phyloP scores from a whole-genome alignment of 2,329 filamentous ascomycete genomes.

The Trichoderma koningiopsis region DNA sequence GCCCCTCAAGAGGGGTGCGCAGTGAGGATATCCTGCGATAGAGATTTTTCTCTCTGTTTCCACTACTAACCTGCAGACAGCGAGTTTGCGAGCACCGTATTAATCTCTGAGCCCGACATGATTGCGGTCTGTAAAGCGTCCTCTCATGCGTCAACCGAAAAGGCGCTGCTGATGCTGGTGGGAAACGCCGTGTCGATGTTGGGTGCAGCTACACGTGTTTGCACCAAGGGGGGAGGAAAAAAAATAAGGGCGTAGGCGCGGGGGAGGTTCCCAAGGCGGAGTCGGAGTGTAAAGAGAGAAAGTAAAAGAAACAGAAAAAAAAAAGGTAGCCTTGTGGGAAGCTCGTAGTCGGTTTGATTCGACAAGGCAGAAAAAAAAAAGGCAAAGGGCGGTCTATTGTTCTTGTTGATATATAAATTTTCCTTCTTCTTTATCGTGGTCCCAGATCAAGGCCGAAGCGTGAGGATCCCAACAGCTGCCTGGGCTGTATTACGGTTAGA shows the following conservation, averaged over 20 bases:
- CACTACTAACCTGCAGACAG: conserved; percentile 80
- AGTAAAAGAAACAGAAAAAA: conserved; percentile 5
- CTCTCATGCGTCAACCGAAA: conserved; percentile 43
- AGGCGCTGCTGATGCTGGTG: conserved; percentile 31
- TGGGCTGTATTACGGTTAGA: conserved; percentile 27
- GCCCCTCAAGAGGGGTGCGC: conserved; percentile 8
- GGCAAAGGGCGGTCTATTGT: conserved; percentile 27
- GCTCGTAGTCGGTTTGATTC: conserved; percentile 15
- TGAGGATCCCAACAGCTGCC: conserved; percentile 27
- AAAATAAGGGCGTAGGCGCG: conserved; percentile 31
- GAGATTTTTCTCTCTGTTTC: conserved; percentile 21
- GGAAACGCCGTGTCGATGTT: conserved; percentile 27
- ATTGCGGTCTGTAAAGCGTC: conserved; percentile 43
- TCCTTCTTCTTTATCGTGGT: conserved; percentile 5
- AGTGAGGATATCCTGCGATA: conserved; percentile 20
- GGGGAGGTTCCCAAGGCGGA: conserved; percentile 26
- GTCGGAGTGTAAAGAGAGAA: not conserved
- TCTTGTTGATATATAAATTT: not conserved
- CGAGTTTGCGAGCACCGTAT: conserved; percentile 95
- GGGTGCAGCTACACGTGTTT: conserved; percentile 35
- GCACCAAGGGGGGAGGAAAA: conserved; percentile 25
- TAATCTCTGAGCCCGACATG: conserved; percentile 87
- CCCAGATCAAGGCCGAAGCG: conserved; percentile 12
- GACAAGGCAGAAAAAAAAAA: conserved; percentile 12
- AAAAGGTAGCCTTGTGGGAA: conserved; percentile 22